These are phyloP conservation scores for Coffea eugenioides DNA, from an alignment of 257 asterid species.

Conservation along the genomic window DNA sequence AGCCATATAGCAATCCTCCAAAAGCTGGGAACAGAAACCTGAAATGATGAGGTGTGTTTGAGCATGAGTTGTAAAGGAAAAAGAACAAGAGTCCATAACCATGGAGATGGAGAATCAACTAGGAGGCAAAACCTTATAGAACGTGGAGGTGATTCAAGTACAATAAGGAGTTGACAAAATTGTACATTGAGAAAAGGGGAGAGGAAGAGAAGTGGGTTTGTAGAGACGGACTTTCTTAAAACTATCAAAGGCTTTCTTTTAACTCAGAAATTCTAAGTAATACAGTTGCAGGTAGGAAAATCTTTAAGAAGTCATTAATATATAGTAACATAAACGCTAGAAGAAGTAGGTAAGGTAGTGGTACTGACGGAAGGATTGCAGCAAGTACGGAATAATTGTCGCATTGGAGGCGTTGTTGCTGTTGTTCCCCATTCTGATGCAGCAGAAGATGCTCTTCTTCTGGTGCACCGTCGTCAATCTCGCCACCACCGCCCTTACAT, in stretches of 20 bases:
- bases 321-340: too few species aligned
- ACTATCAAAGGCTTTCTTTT: too few species aligned
- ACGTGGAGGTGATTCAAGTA: too few species aligned
- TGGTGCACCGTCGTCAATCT: slow-evolving; percentile 17
- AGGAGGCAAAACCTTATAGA: too few species aligned
- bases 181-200: background rate
- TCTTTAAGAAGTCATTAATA: background rate
- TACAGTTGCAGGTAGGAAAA: too few species aligned
- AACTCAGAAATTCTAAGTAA: too few species aligned
- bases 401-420: slow-evolving; percentile 34
- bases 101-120: background rate
- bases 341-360: background rate
- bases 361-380: slow-evolving; percentile 73
- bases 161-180: background rate
- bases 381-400: slow-evolving; percentile 67
- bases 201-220: background rate
- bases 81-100: background rate
- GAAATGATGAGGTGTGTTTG: slow-evolving; percentile 20
- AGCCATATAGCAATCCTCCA: slow-evolving; percentile 94
- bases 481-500: too few species aligned
- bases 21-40: slow-evolving; percentile 95
- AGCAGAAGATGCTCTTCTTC: slow-evolving; percentile 50
- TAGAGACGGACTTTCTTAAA: too few species aligned
- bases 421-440: background rate
- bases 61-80: background rate